Conservation (phyloP, 108 stramenopile species). For the Fistulifera solaris region DNA sequence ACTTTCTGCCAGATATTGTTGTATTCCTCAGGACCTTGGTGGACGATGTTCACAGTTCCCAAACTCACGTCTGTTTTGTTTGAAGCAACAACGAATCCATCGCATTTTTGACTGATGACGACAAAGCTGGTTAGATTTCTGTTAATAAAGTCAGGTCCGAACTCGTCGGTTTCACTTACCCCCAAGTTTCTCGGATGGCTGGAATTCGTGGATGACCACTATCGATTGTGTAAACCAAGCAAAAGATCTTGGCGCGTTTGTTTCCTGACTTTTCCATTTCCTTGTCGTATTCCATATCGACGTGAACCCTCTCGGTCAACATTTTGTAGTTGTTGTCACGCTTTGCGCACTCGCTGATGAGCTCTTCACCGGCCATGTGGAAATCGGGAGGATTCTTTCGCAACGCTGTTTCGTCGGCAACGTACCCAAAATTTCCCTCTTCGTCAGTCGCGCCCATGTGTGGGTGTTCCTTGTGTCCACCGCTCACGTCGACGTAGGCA, state of each 20-base stretch:
- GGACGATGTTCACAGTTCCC: constrained; percentile 80
- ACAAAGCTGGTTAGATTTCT: background rate
- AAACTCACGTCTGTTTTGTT: constrained; percentile 66
- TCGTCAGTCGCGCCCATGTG: constrained; percentile 74
- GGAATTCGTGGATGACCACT: constrained; percentile 54
- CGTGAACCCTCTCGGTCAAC: constrained; percentile 61
- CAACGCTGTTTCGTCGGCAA: constrained; percentile 72
- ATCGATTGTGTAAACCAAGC: constrained; percentile 77
- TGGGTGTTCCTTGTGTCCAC: constrained; percentile 59
- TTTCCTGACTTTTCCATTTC: constrained; percentile 34
- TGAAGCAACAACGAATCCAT: constrained; percentile 94
- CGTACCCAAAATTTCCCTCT: constrained; percentile 65
- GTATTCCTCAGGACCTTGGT: constrained; percentile 92
- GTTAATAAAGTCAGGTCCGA: background rate
- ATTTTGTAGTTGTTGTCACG: constrained; percentile 56
- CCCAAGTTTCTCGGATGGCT: constrained; percentile 66
- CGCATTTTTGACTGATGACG: constrained; percentile 72
- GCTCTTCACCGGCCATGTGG: constrained; percentile 25
- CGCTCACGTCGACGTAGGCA: constrained; percentile 45
- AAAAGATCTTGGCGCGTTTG: constrained; percentile 76
- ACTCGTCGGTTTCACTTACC: constrained; percentile 27
- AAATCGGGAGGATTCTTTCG: constrained; percentile 60
- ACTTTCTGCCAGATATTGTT: constrained; percentile 98
- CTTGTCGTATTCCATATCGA: constrained; percentile 61
- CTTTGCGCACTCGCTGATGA: constrained; percentile 34